Base-by-base conservation (phyloP, 257 asterid genomes). In the Paulownia fortunei region DNA sequence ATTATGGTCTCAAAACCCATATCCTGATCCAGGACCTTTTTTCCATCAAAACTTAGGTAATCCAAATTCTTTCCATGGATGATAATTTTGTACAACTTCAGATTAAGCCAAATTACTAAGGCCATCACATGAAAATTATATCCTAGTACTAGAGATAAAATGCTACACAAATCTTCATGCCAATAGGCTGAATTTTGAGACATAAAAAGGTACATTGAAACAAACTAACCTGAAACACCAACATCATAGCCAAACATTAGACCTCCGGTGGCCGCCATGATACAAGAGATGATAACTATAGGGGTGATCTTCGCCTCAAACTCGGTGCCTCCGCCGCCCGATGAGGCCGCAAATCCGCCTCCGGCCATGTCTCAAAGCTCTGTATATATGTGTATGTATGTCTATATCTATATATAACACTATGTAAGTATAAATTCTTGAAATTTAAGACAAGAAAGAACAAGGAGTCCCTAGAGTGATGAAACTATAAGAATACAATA, bases 261-360 rank as follows among this genome's bases (percentile, higher is more conserved):
- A 3, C 98, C 98, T 18, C 98, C 98, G 71, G 91, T 87, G 79
- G 98, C 97, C 2, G 98, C 98, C 92, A 91, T 74, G 79, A 92
- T 83, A 67, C 98, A 92, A 24, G 97, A 92, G 6, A 91, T 81
- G 81, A 92, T 83, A 3, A 92, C 98, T 24, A 91, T 88, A 8
- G 95, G 96, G 5, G 98, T 92, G 34, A 92, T 91, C 81, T 89
- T 92, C 56, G 97, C 97, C 83, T 92, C 97, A 52, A 89, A 92
- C 69, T 88, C 88, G 37, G 77, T 80, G 42, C 87, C 96, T 8
- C 92, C 91, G 32, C 92, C 89, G 24, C 69, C 82, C 41, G 80
- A 73, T 18, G 96, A 49, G 82, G 78, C 71, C 5, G 93, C 85
- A 46, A 92, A 74, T 7, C 92, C 96, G 60, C 97, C 96, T 58